Evolutionary conservation across 2,329 filamentous ascomycete species (phyloP).

Genomic region (Xenoacremonium recifei): DNA sequence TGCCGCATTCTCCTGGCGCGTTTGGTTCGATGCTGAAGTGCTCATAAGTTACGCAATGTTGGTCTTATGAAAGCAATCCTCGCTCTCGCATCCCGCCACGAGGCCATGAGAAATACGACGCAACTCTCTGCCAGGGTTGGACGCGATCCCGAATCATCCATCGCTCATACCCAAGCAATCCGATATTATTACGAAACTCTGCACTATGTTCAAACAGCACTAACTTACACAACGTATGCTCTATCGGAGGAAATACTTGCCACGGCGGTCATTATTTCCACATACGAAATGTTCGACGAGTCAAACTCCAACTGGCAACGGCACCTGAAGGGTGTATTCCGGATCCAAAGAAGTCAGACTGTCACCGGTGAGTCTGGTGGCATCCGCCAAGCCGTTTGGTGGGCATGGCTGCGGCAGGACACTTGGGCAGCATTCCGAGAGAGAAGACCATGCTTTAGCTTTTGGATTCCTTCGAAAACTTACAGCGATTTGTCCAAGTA

Average conservation of each 20-base stretch:
- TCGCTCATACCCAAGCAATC: too few relatives aligned
- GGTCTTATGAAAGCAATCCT: too few relatives aligned
- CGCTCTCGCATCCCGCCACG: too few relatives aligned
- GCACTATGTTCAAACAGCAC: conserved; percentile 58
- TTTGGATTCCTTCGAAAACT: conserved; percentile 54
- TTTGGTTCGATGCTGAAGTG: too few relatives aligned
- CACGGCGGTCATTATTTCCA: conserved; percentile 60
- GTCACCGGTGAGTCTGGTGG: conserved; percentile 59
- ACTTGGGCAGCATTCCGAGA: conserved; percentile 64
- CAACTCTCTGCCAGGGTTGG: too few relatives aligned
- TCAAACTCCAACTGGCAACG: conserved; percentile 52
- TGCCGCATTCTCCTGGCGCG: too few relatives aligned
- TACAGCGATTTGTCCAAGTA: conserved; percentile 47
- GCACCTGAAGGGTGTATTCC: conserved; percentile 63
- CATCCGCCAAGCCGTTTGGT: conserved; percentile 60
- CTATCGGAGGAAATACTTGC: conserved; percentile 57
- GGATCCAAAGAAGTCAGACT: conserved; percentile 62
- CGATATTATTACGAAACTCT: conserved; percentile 62
- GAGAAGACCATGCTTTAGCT: conserved; percentile 53
- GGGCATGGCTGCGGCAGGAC: conserved; percentile 65
- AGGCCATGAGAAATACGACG: too few relatives aligned
- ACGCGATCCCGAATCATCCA: too few relatives aligned
- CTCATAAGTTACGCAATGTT: too few relatives aligned
- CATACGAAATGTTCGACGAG: conserved; percentile 65
- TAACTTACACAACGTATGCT: conserved; percentile 57